Base-by-base conservation (phyloP, 1,139 yeast genomes). In the Geotrichum phurueaensis region DNA sequence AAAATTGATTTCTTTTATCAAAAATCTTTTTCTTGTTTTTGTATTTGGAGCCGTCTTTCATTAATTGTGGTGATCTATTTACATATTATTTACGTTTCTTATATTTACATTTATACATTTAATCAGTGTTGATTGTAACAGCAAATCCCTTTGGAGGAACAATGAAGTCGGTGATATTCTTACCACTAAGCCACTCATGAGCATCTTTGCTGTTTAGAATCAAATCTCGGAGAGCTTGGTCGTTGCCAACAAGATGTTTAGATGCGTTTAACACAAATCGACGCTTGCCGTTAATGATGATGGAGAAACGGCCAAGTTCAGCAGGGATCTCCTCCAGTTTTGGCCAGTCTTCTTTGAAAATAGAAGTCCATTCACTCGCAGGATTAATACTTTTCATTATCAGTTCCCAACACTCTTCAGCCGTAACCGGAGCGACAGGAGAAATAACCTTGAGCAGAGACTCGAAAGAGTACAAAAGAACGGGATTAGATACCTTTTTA, bases 361-460 rank as follows among this genome's bases (percentile, higher is more conserved):
- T 78, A 0, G 91, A 81, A 7, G 50, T 69, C 83, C 86, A 81
- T 1, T 70, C 12, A 3, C 48, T 18, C 5, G 65, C 33, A 61
- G 58, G 66, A 25, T 62, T 57, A 39, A 73, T 68, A 1, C 73
- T 70, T 1, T 63, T 56, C 12, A 75, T 77, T 2, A 89, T 68
- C 1, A 72, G 66, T 63, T 86, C 89, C 86, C 95, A 87, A 50
- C 87, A 81, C 73, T 94, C 98, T 69, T 92, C 98, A 0, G 92
- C 83, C 5, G 84, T 80, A 15, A 86, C 81, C 0, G 99, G 99
- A 0, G 89, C 81, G 0, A 90, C 86, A 0, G 96, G 96, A 0
- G 91, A 77, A 76, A 86, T 81, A 10, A 82, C 70, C 18, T 82
- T 75, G 51, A 89, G 68, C 15, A 92, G 74, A 58, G 81, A 83